Evolutionary conservation across 495 filamentous ascomycete species (phyloP), one percentile per base, ranked within the genome.

Genomic region (Echria macrotheca): DNA sequence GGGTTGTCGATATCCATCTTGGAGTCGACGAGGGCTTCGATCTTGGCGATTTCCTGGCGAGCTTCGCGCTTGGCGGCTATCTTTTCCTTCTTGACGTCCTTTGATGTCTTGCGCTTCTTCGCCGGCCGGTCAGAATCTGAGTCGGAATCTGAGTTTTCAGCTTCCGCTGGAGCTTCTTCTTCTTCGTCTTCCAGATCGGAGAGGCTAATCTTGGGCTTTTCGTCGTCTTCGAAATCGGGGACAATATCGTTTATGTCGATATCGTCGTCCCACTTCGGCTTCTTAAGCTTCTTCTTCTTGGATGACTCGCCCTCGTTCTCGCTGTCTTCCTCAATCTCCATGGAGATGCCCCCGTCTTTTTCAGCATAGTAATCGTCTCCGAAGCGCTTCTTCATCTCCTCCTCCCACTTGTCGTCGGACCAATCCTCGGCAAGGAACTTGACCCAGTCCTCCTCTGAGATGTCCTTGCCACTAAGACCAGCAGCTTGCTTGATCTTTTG

Each of bases 191-290:
- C 56, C 15, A 62, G 77, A n/a, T 75, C 73, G 2, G 80, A 77
- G 2, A 83, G 66, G 1, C 72, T 69, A 38, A 84, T 65, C 0
- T 66, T 60, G 18, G 82, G 79, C 10, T 73, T 75, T 8, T 70
- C 64, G 17, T 73, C 71, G 24, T 82, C 82, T 11, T 87, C 79
- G 59, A 94, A 96, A 49, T 93, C 88, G 2, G 90, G 89, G 31
- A 96, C 68, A 23, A 98, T 68, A 63, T 98, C 91, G 22, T 82
- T 85, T 69, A 97, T 96, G 58, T 95, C 90, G 58, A 97, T 96
- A 58, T 98, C 93, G 56, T 96, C 89, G 50, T 95, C 86, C 87
- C 90, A 98, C 47, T 82, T 87, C 15, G 93, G 93, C 74, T 98
- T 98, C 74, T 88, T 93, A 14, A 79, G 67, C 50, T 79, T 82